Evolutionary conservation across 2,329 filamentous ascomycete species (phyloP).

Genomic region (Fusarium begoniae): DNA sequence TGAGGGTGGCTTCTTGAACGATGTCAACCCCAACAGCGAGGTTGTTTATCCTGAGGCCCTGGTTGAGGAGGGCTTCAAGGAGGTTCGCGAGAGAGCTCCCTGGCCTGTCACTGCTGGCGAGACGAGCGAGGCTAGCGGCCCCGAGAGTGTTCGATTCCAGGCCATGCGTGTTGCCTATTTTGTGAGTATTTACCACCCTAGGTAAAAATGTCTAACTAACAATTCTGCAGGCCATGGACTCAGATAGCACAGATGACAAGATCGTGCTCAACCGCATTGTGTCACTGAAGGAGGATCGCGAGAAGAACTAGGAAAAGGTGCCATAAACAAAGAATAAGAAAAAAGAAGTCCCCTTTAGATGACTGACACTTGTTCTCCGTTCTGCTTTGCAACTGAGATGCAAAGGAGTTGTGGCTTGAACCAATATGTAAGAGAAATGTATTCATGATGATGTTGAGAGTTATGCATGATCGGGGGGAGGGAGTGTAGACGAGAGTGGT

Average conservation of each 20-base stretch:
- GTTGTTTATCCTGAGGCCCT: conserved; percentile 80
- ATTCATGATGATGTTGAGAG: background rate
- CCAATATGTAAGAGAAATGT: background rate
- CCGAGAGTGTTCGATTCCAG: conserved; percentile 87
- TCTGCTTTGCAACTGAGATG: background rate
- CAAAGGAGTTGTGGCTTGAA: background rate
- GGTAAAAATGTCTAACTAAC: conserved; percentile 14
- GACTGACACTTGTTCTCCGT: background rate
- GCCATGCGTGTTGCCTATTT: conserved; percentile 90
- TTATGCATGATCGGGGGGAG: background rate
- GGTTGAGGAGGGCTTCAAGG: conserved; percentile 84
- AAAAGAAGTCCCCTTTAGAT: background rate
- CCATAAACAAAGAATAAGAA: background rate
- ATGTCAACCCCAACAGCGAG: conserved; percentile 87
- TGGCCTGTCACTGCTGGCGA: conserved; percentile 85
- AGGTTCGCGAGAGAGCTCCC: conserved; percentile 76
- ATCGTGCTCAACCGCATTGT: conserved; percentile 92
- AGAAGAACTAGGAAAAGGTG: conserved; percentile 58
- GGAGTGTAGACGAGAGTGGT: background rate
- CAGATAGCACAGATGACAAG: conserved; percentile 80
- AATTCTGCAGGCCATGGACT: conserved; percentile 71
- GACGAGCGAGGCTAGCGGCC: conserved; percentile 68
- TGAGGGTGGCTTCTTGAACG: conserved; percentile 81
- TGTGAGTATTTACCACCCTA: conserved; percentile 51
- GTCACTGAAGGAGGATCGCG: conserved; percentile 86